Base-by-base conservation (phyloP, 192 early-diverging fungal species). In the Spizellomyces punctatus region DNA sequence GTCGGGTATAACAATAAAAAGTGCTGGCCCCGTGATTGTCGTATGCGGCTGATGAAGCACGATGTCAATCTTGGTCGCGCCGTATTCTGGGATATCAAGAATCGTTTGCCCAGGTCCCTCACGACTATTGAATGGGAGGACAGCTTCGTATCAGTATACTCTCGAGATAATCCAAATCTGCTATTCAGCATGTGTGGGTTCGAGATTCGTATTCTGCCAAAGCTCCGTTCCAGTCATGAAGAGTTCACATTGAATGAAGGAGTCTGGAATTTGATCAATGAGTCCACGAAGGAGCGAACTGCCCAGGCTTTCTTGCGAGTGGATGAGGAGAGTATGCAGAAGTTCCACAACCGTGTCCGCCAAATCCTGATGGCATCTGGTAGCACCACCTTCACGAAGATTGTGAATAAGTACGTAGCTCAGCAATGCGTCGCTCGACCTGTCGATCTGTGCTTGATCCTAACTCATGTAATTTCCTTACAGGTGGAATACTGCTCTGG, bases 11-110 rank as follows among this genome's bases (percentile, higher is more conserved):
- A 94, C 79, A 76, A 76, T 86, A 96, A 96, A 74, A 95, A 94
- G 66, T 96, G 94, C 86, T 98, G 95, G 98, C 98, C 98, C 19
- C 92, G 98, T 58, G 98, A 99, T 82, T 94, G 95, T 69, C 91
- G 98, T 62, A 99, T 99, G 98, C 91, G 98, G 52, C 76, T 99
- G 69, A 96, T 99, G 94, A 96, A 96, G 83, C 95, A 95, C 80
- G 98, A 99, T 77, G 96, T 99, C 56, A 96, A 98, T 67, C 60
- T 98, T 45, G 98, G 98, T 47, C 91, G 98, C 46, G 98, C 98
- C 1, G 94, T 95, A 12, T 99, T 99, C 75, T 99, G 98, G 98
- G 98, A 99, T 72, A 94, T 99, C 77, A 96, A 96, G 79, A 98
- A 98, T 78, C 86, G 98, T 58, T 83, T 99, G 70, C 98, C 98